phyloP scores from a whole-genome alignment of 2,329 filamentous ascomycete genomes.

The Paracoccidioides brasiliensis region DNA sequence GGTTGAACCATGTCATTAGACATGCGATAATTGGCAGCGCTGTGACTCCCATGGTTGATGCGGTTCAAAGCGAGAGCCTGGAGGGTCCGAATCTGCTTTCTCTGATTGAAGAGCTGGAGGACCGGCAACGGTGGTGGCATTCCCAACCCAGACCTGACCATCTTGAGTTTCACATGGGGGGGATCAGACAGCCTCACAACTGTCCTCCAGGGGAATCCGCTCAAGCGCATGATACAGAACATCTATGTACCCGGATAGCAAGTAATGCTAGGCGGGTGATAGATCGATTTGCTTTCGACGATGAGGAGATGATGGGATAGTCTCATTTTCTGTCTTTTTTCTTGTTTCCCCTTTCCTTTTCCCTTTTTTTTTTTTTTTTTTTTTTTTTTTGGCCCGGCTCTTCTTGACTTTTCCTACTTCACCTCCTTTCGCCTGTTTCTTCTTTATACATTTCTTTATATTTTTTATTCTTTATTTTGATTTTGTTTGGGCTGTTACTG shows the following conservation, averaged over 20 bases:
- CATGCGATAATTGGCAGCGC: conserved; percentile 24
- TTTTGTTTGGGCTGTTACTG: background rate
- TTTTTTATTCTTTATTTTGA: background rate
- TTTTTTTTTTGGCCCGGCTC: background rate
- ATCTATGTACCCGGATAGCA: conserved; percentile 17
- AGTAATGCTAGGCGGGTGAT: conserved; percentile 15
- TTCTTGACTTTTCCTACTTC: background rate
- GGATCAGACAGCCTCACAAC: background rate
- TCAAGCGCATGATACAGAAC: conserved; percentile 9
- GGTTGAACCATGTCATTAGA: conserved; percentile 27
- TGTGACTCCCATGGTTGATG: conserved; percentile 14
- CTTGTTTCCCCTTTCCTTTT: background rate
- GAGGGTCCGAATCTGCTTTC: conserved; percentile 24
- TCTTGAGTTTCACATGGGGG: background rate
- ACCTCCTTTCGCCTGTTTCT: background rate
- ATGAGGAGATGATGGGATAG: background rate
- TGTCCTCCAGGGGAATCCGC: conserved; percentile 1
- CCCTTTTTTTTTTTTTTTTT: background rate
- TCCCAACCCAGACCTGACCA: background rate
- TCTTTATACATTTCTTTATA: background rate
- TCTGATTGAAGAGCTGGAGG: conserved; percentile 29
- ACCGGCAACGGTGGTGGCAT: conserved; percentile 33
- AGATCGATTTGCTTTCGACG: conserved; percentile 11
- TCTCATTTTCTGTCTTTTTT: background rate
- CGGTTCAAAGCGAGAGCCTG: conserved; percentile 16